phyloP scores from a whole-genome alignment of 2,329 filamentous ascomycete species.

The Pseudogymnoascus verrucosus region DNA sequence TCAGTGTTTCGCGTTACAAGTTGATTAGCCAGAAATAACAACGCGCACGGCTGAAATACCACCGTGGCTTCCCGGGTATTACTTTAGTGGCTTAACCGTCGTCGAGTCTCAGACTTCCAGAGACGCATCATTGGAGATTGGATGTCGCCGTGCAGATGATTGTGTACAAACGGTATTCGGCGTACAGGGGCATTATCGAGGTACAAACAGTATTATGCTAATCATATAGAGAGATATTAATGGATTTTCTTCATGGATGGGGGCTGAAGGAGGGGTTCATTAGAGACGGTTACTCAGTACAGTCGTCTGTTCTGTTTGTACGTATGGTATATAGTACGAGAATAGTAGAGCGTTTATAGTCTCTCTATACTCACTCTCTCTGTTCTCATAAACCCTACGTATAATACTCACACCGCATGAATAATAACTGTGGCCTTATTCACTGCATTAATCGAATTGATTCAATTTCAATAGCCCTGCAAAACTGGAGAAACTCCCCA shows the following conservation, averaged over 20 bases:
- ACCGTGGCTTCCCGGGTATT: conserved; percentile 5
- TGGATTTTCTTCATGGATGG: neutral
- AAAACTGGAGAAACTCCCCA: conserved; percentile 4
- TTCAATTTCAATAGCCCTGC: conserved; percentile 6
- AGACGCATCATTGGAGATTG: neutral
- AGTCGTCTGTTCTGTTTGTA: neutral
- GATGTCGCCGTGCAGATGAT: neutral
- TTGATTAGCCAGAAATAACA: neutral
- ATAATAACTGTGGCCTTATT: neutral
- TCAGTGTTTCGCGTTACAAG: conserved; percentile 1
- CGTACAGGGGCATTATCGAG: neutral
- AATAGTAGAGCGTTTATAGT: neutral
- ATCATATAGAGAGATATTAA: neutral
- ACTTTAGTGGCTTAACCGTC: neutral
- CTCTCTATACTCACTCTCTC: neutral
- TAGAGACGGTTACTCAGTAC: neutral
- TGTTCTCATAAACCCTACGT: neutral
- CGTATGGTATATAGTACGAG: neutral
- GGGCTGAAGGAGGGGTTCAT: neutral
- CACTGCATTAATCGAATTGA: neutral
- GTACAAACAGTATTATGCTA: neutral
- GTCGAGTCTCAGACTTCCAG: neutral
- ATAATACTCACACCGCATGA: neutral
- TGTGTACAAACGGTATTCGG: neutral
- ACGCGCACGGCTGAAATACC: neutral